Conservation (phyloP, 108 stramenopile genomes). For the Craspedostauros australis region DNA sequence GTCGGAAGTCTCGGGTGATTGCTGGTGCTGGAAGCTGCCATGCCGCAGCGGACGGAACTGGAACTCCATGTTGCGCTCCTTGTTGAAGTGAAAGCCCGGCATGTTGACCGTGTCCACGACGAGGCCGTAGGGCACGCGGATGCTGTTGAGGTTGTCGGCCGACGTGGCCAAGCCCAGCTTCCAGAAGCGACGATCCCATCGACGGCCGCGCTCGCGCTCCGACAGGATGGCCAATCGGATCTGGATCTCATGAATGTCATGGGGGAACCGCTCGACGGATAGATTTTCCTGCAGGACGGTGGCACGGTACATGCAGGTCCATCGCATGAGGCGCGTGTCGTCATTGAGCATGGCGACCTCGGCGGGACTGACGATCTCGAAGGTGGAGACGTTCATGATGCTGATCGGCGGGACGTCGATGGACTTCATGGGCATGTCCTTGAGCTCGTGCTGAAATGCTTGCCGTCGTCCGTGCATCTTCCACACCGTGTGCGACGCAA, state of each 20-base stretch:
- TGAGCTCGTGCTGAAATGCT: constrained; percentile 7
- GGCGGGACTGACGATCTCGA: constrained; percentile 4
- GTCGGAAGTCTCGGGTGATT: not conserved
- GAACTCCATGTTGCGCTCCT: constrained; percentile 10
- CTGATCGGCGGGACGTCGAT: constrained; percentile 24
- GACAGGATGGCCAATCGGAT: constrained; percentile 16
- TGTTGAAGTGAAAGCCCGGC: constrained; percentile 17
- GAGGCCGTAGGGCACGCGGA: constrained; percentile 14
- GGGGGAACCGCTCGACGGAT: constrained; percentile 17
- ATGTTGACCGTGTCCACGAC: constrained; percentile 22
- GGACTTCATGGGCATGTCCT: not conserved
- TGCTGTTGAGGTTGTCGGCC: constrained; percentile 12
- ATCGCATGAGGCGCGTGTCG: constrained; percentile 15
- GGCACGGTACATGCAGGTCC: constrained; percentile 31
- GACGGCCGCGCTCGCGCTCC: constrained; percentile 5
- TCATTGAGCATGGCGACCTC: constrained; percentile 13
- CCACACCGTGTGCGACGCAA: constrained; percentile 10
- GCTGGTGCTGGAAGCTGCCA: not conserved
- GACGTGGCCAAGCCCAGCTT: constrained; percentile 10
- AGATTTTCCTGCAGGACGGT: constrained; percentile 14
- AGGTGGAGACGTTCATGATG: constrained; percentile 15
- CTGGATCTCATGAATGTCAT: constrained; percentile 12
- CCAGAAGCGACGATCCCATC: constrained; percentile 16
- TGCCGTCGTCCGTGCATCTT: constrained; percentile 27
- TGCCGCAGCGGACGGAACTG: not conserved